phyloP scores from a whole-genome alignment of 2,329 filamentous ascomycete species.

The Verticillium albo-atrum region DNA sequence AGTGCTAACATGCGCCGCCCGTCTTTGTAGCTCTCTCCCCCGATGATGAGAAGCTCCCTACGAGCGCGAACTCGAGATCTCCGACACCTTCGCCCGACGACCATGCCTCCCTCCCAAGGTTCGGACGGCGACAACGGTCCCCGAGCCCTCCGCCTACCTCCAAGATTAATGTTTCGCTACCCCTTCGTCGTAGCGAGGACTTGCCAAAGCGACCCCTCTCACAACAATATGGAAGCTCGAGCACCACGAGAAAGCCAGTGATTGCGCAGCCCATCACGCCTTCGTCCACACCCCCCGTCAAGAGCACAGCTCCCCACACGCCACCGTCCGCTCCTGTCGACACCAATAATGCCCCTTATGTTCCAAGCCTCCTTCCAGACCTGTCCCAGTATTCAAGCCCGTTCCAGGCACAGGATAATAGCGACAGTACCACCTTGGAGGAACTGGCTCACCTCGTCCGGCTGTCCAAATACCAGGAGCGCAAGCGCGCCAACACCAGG shows the following conservation, averaged over 20 bases:
- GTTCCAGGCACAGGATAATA: slow-evolving; percentile 51
- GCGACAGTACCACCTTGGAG: slow-evolving; percentile 64
- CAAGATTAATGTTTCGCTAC: slow-evolving; percentile 36
- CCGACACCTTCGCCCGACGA: slow-evolving; percentile 51
- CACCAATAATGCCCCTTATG: slow-evolving; percentile 26
- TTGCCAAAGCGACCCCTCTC: slow-evolving; percentile 32
- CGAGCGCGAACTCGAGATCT: slow-evolving; percentile 36
- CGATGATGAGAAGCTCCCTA: slow-evolving; percentile 36
- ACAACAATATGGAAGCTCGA: slow-evolving; percentile 29
- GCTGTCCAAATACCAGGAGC: slow-evolving; percentile 75
- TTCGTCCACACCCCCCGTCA: slow-evolving; percentile 16
- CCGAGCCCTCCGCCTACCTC: slow-evolving; percentile 49
- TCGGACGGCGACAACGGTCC: slow-evolving; percentile 44
- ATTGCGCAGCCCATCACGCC: slow-evolving; percentile 39
- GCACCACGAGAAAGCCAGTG: slow-evolving; percentile 41
- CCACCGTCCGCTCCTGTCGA: slow-evolving; percentile 31
- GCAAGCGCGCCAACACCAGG: slow-evolving; percentile 69
- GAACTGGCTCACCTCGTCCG: slow-evolving; percentile 76
- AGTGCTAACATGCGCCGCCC: slow-evolving; percentile 13
- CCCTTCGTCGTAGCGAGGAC: slow-evolving; percentile 40
- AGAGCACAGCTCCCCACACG: slow-evolving; percentile 18
- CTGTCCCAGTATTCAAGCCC: slow-evolving; percentile 62
- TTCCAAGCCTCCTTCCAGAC: slow-evolving; percentile 50
- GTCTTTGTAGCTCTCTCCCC: slow-evolving; percentile 42
- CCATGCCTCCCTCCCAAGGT: slow-evolving; percentile 43